Evolutionary conservation across 805 yeast species (phyloP), one percentile per base, ranked within the genome.

Genomic region (Saturnispora sanitii): DNA sequence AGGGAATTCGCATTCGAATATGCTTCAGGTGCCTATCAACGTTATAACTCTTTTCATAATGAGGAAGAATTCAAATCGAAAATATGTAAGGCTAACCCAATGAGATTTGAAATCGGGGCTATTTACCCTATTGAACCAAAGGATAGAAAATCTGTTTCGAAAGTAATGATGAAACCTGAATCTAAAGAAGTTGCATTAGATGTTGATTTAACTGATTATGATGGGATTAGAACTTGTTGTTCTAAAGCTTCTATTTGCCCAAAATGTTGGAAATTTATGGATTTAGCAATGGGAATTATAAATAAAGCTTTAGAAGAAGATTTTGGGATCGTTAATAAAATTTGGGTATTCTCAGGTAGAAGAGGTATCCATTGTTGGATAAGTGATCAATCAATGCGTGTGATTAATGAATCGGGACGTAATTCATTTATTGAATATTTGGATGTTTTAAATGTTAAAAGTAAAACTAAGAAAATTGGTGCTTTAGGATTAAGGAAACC

Each of bases 291-390:
- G 43, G 73, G 77, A 52, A 75, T 88, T 35, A 64, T 92, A 45
- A 84, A 82, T 45, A 55, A 59, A 1, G 81, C 94, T 0, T 67
- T 92, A 39, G 65, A 75, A 39, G 86, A 85, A 38, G 97, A 90
- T 60, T 92, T 92, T 61, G 97, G 96, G 1, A 88, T 84, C 58
- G 65, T 77, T 45, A 79, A 85, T 59, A 67, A 86, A 55, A 67
- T 92, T 37, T 92, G 97, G 97, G 95, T 90, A 4, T 92, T 85
- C 56, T 86, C 96, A 1, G 98, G 98, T 35, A 82, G 98, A 68
- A 83, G 98, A 73, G 98, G 98, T 60, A 95, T 94, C 13, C 98
- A 92, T 68, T 94, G 97, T 54, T 92, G 98, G 98, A 71, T 92
- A 19, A 83, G 95, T 60, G 98, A 92, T 57, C 62, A 71, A 41